Base-by-base conservation (phyloP, 441 rosid genomes). In the Erodium moschatum region DNA sequence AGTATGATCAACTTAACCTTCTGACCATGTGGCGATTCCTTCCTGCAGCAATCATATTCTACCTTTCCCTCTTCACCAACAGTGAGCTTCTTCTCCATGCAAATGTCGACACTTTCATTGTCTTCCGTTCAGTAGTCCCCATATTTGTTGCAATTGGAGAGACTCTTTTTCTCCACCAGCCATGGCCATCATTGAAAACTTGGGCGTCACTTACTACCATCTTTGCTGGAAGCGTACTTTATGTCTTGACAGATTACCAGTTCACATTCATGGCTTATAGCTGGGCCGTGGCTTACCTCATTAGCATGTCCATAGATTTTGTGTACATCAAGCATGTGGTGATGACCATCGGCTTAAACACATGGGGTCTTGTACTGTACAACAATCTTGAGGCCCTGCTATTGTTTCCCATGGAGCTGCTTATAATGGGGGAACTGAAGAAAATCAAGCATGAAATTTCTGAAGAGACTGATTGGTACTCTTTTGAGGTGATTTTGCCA, bases 31-130 rank as follows among this genome's bases (percentile, higher is more conserved):
- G 98, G 97, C 81, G 88, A 75, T 93, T 93, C 76, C 84, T 91
- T 24, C 98, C 98, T 0, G 97, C 97, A 0, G 97, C 98, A 12
- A 81, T 88, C 75, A 91, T 93, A 69, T 91, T 93, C 80, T 93
- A 93, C 69, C 80, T 93, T 67, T 89, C 98, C 1, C 84, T 93
- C 29, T 93, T 93, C 73, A 93, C 97, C 61, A 93, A 93, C 82
- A 93, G 98, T 19, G 97, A 93, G 85, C 97, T 93, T 71, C 87
- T 91, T 62, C 90, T 93, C 15, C 97, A 91, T 75, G 98, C 98
- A 2, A 93, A 91, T 79, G 96, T 91, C 27, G 98, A 93, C 69
- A 91, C 98, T 20, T 93, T 93, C 84, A 87, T 93, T 10, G 97
- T 93, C 20, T 93, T 89, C 76, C 96, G 97, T 1, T 89, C 97